Evolutionary conservation across 2,329 filamentous ascomycete species (phyloP).

Genomic region (Chrysosporium queenslandicum): DNA sequence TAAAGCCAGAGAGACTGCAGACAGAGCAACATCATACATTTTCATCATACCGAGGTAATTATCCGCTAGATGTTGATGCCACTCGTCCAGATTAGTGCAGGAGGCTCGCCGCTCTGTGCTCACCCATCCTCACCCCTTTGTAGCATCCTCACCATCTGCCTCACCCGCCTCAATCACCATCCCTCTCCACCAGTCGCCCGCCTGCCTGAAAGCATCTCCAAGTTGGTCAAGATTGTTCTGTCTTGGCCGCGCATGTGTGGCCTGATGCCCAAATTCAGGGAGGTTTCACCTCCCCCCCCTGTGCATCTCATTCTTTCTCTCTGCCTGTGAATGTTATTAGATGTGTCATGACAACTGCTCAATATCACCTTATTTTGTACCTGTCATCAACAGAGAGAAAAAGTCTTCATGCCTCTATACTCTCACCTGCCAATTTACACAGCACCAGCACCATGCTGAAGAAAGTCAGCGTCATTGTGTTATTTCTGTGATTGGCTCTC

Average conservation of each 20-base stretch:
- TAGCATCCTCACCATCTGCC: not conserved
- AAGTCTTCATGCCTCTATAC: too few species aligned
- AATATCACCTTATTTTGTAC: slow-evolving; percentile 5
- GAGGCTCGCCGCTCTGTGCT: too few species aligned
- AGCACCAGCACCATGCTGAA: too few species aligned
- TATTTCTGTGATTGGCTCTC: too few species aligned
- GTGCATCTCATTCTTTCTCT: slow-evolving; percentile 6
- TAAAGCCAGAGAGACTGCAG: too few species aligned
- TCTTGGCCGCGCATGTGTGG: slow-evolving; percentile 1
- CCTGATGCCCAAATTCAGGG: slow-evolving; percentile 5
- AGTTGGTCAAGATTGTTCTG: slow-evolving; percentile 1
- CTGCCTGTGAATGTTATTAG: slow-evolving; percentile 8
- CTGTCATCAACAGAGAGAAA: too few species aligned
- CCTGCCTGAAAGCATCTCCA: slow-evolving; percentile 5
- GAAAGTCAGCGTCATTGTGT: too few species aligned
- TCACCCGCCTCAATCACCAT: slow-evolving; percentile 2
- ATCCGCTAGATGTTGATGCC: too few species aligned
- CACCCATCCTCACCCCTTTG: not conserved
- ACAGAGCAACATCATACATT: too few species aligned
- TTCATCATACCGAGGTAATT: too few species aligned
- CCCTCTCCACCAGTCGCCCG: slow-evolving; percentile 8
- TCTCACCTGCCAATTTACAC: too few species aligned
- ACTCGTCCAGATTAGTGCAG: too few species aligned
- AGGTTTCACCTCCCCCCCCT: slow-evolving; percentile 1
- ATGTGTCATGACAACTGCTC: slow-evolving; percentile 3